Evolutionary conservation across 2,329 filamentous ascomycete species (phyloP).

Genomic region (Tolypocladium sp.): DNA sequence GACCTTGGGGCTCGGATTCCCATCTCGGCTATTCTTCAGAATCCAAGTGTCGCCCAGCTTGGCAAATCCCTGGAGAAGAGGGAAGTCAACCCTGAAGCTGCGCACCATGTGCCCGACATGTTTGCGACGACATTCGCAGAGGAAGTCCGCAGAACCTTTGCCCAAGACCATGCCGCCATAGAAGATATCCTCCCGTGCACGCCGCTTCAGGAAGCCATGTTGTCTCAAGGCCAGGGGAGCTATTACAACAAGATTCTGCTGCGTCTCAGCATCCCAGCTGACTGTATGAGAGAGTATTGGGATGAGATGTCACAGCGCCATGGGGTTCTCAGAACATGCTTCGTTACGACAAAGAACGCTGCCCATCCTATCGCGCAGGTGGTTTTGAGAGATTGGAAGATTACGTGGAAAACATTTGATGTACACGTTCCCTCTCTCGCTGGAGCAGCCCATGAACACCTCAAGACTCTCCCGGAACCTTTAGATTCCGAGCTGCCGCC

Average conservation of each 20-base stretch:
- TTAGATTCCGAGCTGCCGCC: conserved; percentile 37
- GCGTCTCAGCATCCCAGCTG: conserved; percentile 40
- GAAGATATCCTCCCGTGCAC: conserved; percentile 68
- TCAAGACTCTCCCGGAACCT: conserved; percentile 23
- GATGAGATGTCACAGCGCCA: conserved; percentile 53
- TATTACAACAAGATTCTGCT: conserved; percentile 71
- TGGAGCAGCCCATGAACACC: conserved; percentile 28
- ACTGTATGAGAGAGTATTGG: conserved; percentile 53
- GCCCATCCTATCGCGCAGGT: conserved; percentile 63
- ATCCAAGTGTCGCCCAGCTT: conserved; percentile 57
- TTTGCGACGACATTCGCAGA: conserved; percentile 14
- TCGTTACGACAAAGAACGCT: conserved; percentile 53
- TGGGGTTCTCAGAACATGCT: conserved; percentile 69
- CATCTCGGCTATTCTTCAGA: conserved; percentile 61
- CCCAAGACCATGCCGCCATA: conserved; percentile 24
- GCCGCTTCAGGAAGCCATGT: conserved; percentile 81
- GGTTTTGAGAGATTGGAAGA: conserved; percentile 41
- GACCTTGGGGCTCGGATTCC: conserved; percentile 39
- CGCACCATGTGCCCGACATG: conserved; percentile 13
- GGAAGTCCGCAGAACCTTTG: background rate
- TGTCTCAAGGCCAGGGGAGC: conserved; percentile 42
- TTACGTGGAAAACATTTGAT: conserved; percentile 30
- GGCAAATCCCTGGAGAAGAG: conserved; percentile 20
- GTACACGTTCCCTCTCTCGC: conserved; percentile 22
- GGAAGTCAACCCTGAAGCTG: background rate